Evolutionary conservation across 2,329 filamentous ascomycete species (phyloP).

Genomic region (Ophiocordyceps camponoti-leonardi): DNA sequence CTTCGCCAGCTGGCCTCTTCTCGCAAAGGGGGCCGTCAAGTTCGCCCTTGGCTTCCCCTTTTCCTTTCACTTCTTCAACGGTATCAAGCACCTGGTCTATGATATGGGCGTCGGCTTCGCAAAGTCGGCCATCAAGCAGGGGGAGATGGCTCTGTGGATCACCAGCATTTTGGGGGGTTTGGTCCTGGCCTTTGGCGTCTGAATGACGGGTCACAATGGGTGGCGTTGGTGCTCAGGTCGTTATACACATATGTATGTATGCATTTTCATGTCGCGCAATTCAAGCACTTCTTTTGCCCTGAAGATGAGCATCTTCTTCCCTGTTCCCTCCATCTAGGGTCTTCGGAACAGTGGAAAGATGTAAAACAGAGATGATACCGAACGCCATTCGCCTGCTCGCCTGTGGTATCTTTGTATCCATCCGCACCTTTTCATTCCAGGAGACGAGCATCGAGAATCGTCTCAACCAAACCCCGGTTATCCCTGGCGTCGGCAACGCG

Average conservation of each 20-base stretch:
- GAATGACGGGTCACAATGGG: constrained; percentile 4
- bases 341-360: not conserved
- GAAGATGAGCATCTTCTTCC: not conserved
- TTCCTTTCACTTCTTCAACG: constrained; percentile 38
- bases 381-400: constrained; percentile 11
- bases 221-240: not conserved
- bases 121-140: constrained; percentile 26
- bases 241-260: not conserved
- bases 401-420: not conserved
- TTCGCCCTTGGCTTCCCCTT: constrained; percentile 41
- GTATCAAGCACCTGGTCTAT: constrained; percentile 35
- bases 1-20: constrained; percentile 39
- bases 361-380: not conserved
- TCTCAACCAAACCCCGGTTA: constrained; percentile 29
- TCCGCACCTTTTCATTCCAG: constrained; percentile 17
- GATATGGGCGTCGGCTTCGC: constrained; percentile 34
- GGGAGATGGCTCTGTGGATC: constrained; percentile 30
- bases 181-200: constrained; percentile 31
- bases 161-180: constrained; percentile 24
- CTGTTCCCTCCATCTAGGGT: not conserved
- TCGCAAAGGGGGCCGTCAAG: constrained; percentile 40
- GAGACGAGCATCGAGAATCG: constrained; percentile 36
- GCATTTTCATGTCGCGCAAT: not conserved
- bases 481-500: constrained; percentile 28
- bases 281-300: too few species aligned